Base-by-base conservation (phyloP, 441 rosid genomes). In the Jatropha multifida region DNA sequence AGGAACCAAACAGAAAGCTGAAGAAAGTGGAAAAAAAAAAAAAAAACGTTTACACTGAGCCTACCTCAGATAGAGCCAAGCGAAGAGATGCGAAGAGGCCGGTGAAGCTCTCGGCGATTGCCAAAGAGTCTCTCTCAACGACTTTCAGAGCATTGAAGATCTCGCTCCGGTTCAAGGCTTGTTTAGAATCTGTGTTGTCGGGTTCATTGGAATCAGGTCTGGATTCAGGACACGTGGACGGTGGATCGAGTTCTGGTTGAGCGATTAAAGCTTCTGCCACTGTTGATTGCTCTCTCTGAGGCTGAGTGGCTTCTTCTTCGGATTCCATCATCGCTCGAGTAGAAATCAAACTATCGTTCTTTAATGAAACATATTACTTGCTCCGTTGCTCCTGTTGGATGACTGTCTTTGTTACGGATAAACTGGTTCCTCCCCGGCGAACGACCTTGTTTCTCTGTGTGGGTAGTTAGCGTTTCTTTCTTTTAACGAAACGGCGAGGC, bases 21-120 rank as follows among this genome's bases (percentile, higher is more conserved):
- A 32, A 56, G 48, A 44, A 44, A 44, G 7, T 44, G 48, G 7
- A 44, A 44, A 44, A 44, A 44, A 44, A 44, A 44, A 44, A 44
- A 37, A 26, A 5, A 51, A n/a, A 38, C 32, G 32, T 32, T 32
- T 2, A 51, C 61, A 42, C 12, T 51, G 42, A 12, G 56, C 68
- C 71, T 65, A 94, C 98, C 94, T 92, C 95, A 1, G 94, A 86
- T 71, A 94, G 91, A 79, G 92, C 91, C 8, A 87, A 69, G 62
- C 94, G 92, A 58, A 95, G 96, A 1, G 97, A 92, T 55, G 86
- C 83, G 73, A 44, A 44, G 7, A 44, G 48, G 48, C 48, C 48
- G 9, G 48, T 44, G 9, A 4, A 44, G 48, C 48, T 44, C 48
- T 44, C 9, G 48, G 48, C 48, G 48, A 44, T 44, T 44, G 48